Conservation (phyloP, 1,284 basidiomycete species). For the Ceratobasidium sp. region DNA sequence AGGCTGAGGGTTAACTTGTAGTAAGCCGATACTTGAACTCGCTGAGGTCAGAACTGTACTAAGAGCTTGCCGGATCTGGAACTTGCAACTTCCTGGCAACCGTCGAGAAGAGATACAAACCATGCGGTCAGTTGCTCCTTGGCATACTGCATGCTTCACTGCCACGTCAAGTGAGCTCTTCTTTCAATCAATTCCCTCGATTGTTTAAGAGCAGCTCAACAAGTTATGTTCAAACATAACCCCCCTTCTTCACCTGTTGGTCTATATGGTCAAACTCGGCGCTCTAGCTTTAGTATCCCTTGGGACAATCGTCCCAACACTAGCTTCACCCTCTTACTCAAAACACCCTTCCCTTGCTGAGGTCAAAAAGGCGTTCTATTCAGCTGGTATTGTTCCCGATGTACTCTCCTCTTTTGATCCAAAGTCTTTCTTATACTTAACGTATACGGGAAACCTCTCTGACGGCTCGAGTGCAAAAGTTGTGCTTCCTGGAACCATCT, state of each 20-base stretch:
- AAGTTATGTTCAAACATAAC: neutral
- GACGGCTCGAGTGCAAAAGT: constrained; percentile 27
- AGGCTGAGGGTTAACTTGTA: too few species aligned
- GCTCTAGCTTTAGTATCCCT: neutral
- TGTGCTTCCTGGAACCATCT: constrained; percentile 24
- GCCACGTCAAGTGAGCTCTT: neutral
- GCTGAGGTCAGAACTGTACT: neutral
- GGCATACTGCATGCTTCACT: neutral
- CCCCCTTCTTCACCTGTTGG: neutral
- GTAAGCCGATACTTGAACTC: too few species aligned
- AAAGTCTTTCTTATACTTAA: constrained; percentile 25
- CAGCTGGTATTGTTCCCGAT: constrained; percentile 28
- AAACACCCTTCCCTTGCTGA: constrained; percentile 14
- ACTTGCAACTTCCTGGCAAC: neutral
- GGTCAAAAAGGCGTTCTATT: constrained; percentile 24
- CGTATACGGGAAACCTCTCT: constrained; percentile 33
- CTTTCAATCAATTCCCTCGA: neutral
- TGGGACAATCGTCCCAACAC: neutral
- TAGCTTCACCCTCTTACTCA: neutral
- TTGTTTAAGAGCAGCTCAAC: neutral
- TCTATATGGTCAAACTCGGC: neutral
- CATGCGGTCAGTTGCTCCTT: neutral
- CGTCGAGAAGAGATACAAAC: neutral
- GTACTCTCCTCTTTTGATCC: constrained; percentile 28
- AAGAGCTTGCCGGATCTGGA: neutral